A percentile compares a stretch with the other conserved stretches of the same genome.
Evolutionary conservation across 176 grass and related monocot genomes (phyloP).

Genomic region (Puya raimondii): DNA sequence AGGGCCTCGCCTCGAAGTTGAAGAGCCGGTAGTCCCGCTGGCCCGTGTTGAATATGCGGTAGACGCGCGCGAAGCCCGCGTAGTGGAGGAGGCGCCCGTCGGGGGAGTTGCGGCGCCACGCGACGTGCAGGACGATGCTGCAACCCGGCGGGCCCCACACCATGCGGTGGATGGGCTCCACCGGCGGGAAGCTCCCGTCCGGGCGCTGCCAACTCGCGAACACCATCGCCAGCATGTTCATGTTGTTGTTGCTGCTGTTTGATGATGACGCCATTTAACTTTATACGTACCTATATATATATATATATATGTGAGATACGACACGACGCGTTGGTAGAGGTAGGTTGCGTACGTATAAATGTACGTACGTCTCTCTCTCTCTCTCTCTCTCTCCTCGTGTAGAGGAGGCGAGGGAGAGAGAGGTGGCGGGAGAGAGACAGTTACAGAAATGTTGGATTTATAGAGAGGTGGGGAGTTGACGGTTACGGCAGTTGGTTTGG

Average conservation of each 20-base stretch:
- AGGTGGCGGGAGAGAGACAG: background rate
- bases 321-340: no score
- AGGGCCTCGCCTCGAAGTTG: background rate
- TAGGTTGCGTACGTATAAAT: no score
- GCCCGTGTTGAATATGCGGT: constrained; percentile 1
- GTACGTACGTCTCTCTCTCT: background rate
- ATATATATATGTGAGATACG: no score
- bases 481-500: background rate
- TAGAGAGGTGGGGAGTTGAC: background rate
- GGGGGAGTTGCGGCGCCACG: background rate
- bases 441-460: background rate
- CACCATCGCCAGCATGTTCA: constrained; percentile 6
- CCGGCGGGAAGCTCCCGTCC: background rate
- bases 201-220: background rate
- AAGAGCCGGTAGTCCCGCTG: background rate
- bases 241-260: background rate
- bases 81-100: background rate
- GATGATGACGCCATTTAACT: no score
- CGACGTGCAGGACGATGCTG: constrained; percentile 1
- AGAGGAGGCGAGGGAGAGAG: background rate
- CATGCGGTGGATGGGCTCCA: background rate
- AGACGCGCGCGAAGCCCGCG: constrained; percentile 1
- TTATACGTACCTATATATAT: no score
- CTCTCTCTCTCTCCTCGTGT: background rate
- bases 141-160: constrained; percentile 1